Evolutionary conservation across 2,329 filamentous ascomycete genomes (phyloP).

Genomic region (Dothidotthia symphoricarpi): DNA sequence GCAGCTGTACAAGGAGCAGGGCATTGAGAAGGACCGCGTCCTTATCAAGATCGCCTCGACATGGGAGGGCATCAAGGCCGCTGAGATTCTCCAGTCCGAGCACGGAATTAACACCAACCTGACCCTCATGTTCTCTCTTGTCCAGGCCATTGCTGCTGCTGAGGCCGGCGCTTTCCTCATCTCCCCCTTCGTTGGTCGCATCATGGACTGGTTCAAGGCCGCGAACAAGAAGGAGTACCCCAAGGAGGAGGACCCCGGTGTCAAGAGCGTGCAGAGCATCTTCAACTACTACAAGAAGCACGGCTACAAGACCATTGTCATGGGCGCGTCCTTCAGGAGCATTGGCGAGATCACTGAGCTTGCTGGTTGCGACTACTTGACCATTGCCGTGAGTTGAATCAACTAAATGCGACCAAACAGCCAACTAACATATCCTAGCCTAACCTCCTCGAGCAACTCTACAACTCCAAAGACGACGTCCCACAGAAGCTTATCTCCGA

Average conservation of each 20-base stretch:
- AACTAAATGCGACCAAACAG: neutral
- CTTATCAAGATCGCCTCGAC: conserved; percentile 99
- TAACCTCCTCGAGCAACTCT: conserved; percentile 88
- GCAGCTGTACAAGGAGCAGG: conserved; percentile 90
- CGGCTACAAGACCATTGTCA: conserved; percentile 99
- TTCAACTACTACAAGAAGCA: conserved; percentile 99
- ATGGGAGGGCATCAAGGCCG: conserved; percentile 99
- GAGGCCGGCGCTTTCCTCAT: conserved; percentile 97
- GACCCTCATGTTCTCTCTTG: conserved; percentile 95
- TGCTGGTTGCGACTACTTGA: conserved; percentile 97
- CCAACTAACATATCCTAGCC: conserved; percentile 55
- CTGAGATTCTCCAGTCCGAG: conserved; percentile 92
- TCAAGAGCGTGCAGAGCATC: conserved; percentile 88
- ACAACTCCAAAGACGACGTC: conserved; percentile 76
- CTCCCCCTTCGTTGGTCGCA: conserved; percentile 98
- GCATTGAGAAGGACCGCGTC: conserved; percentile 88
- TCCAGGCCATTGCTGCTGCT: conserved; percentile 92
- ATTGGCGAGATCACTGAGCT: conserved; percentile 96
- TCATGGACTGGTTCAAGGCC: conserved; percentile 99
- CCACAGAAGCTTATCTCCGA: conserved; percentile 88
- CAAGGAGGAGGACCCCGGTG: conserved; percentile 90
- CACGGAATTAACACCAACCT: conserved; percentile 98
- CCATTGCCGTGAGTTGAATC: conserved; percentile 73
- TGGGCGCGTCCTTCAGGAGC: conserved; percentile 98
- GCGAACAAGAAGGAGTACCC: conserved; percentile 89